A percentile compares a stretch with the other conserved stretches of the same genome.
Conservation (phyloP, 768 basidiomycete genomes). For the Gyrodon lividus region DNA sequence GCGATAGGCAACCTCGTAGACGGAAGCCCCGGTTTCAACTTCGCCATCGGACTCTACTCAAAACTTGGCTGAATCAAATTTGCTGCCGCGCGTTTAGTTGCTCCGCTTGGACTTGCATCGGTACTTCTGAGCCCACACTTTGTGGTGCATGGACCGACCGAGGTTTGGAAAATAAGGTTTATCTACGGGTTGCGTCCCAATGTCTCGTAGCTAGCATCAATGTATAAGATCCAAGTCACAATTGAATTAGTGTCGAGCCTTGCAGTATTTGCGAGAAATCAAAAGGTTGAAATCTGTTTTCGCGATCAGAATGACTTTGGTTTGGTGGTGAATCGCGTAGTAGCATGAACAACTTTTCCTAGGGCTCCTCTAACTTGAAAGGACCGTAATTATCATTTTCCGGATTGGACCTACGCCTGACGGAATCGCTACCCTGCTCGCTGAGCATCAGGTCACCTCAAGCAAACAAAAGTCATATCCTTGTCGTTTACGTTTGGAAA, state of each 20-base stretch:
- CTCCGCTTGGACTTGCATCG: neutral
- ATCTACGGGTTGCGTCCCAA: no score
- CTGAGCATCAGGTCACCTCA: neutral
- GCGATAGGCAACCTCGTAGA: no score
- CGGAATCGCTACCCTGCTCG: neutral
- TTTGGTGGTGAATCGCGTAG: neutral
- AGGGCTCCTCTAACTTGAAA: neutral
- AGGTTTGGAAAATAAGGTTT: no score
- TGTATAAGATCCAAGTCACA: no score
- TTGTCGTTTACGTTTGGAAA: slow-evolving; percentile 13
- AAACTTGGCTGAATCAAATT: no score
- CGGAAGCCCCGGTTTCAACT: no score
- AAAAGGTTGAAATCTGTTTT: neutral
- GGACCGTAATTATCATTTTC: neutral
- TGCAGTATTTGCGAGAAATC: neutral
- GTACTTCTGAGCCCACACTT: no score
- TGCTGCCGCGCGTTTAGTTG: neutral
- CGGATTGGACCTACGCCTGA: neutral
- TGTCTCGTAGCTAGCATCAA: no score
- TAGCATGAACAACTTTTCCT: neutral
- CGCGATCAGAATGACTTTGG: neutral
- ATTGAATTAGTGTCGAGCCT: no score
- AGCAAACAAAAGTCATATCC: slow-evolving; percentile 4
- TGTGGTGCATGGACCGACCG: no score
- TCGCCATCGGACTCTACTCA: no score